Evolutionary conservation across 2,329 filamentous ascomycete genomes (phyloP).

Genomic region (Penicillium italicum): DNA sequence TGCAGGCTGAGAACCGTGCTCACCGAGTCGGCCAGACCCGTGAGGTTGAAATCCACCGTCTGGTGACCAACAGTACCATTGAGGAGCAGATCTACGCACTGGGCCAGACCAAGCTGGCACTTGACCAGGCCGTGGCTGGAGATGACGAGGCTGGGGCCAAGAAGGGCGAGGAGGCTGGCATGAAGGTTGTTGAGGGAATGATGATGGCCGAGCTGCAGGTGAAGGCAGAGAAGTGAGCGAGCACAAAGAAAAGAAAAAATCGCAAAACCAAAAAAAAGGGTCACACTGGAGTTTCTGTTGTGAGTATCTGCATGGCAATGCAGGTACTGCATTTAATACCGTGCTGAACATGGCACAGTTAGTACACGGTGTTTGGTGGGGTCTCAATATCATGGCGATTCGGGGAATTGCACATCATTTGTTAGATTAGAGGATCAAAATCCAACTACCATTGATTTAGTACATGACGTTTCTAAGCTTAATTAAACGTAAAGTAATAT

Average conservation of each 20-base stretch:
- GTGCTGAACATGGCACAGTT: conserved; percentile 1
- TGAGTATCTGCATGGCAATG: conserved; percentile 10
- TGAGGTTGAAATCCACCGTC: conserved; percentile 82
- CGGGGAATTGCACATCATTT: background rate
- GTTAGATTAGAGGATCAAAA: conserved; percentile 3
- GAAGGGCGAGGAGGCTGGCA: conserved; percentile 48
- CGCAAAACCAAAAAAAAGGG: background rate
- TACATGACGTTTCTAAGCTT: background rate
- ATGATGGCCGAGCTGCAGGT: conserved; percentile 41
- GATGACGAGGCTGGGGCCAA: conserved; percentile 53
- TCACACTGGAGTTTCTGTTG: background rate
- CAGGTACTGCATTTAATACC: background rate
- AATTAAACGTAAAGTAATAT: background rate
- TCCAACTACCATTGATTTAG: background rate
- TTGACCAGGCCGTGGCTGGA: conserved; percentile 71
- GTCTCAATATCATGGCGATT: conserved; percentile 6
- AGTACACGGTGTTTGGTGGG: conserved; percentile 4
- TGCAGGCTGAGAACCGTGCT: conserved; percentile 96
- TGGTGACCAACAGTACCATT: conserved; percentile 77
- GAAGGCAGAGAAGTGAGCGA: conserved; percentile 2
- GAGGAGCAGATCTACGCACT: conserved; percentile 91
- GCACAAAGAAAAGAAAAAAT: conserved; percentile 10
- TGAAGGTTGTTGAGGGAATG: conserved; percentile 50
- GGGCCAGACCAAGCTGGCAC: conserved; percentile 85
- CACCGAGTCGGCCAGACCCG: conserved; percentile 89